Conservation (phyloP, 345 rosid species). For the Gynandropsis gynandra region DNA sequence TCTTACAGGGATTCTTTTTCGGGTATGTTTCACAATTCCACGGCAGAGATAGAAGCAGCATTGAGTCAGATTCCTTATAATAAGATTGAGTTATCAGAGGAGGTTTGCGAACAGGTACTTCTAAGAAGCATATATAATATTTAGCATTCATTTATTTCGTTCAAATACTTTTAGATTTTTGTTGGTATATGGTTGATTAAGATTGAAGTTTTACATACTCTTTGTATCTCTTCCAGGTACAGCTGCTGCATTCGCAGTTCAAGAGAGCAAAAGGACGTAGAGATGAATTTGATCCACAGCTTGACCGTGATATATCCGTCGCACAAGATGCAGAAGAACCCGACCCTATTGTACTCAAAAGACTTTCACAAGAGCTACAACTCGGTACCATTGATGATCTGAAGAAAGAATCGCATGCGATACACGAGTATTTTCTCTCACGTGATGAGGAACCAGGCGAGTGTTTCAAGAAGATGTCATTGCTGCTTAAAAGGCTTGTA, state of each 20-base stretch:
- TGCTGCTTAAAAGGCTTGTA: slow-evolving; percentile 65
- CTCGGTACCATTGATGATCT: slow-evolving; percentile 70
- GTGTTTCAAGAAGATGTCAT: slow-evolving; percentile 50
- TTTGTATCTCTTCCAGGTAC: slow-evolving; percentile 51
- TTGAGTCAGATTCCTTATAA: slow-evolving; percentile 54
- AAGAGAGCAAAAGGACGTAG: slow-evolving; percentile 65
- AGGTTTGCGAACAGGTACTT: slow-evolving; percentile 83
- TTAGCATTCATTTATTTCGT: neutral
- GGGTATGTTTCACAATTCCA: slow-evolving; percentile 40
- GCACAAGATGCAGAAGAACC: slow-evolving; percentile 53
- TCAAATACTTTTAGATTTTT: neutral
- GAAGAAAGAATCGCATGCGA: slow-evolving; percentile 68
- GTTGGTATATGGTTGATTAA: neutral
- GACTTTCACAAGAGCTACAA: slow-evolving; percentile 77
- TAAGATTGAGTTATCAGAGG: slow-evolving; percentile 59
- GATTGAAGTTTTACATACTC: slow-evolving; percentile 5
- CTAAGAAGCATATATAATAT: neutral
- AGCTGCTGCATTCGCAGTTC: slow-evolving; percentile 83
- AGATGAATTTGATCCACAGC: slow-evolving; percentile 57
- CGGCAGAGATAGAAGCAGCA: slow-evolving; percentile 68
- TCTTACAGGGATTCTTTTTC: slow-evolving; percentile 42
- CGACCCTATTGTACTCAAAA: slow-evolving; percentile 46
- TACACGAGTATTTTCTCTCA: slow-evolving; percentile 64
- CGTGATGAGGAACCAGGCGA: slow-evolving; percentile 56
- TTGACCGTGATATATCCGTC: slow-evolving; percentile 54